Base-by-base conservation (phyloP, 768 basidiomycete species). In the Suillus placidus region DNA sequence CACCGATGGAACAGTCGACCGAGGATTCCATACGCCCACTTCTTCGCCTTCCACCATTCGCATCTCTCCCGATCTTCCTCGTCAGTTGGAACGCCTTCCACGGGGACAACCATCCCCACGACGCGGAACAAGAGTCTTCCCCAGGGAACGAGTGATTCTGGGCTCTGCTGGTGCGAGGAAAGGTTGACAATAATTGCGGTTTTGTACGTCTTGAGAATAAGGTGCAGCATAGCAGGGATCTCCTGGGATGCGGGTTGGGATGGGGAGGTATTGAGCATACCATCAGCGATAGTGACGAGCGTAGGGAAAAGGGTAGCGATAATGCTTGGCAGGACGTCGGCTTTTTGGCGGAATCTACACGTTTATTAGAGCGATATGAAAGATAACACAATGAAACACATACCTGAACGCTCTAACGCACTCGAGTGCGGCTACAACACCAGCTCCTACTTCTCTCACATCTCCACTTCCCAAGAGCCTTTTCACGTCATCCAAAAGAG, bases 1-100 rank as follows among this genome's bases (percentile, higher is more conserved):
- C 63, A 89, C 85, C 90, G 84, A 71, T 91, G 90, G 83, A 95
- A 95, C 18, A 95, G 80, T 30, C 88, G 82, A 42, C 91, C 91
- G 9, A 54, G 80, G 43, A 87, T 87, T n/a, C 84, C 86, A 72
- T 90, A 95, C 1, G 94, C 92, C 95, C 94, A 96, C 74, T 97
- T 97, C 80, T 96, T 96, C 10, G 90, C 85, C 73, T 89, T 90
- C 91, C 93, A 94, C 94, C 95, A 97, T 71, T 93, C 91, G 55
- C 82, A 86, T 56, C 82, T 83, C 79, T 95, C 93, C 42, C 91
- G 81, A 18, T 91, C 90, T 6, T 94, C 91, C 67, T 88, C 85
- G 64, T 92, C 87, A 35, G 83, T 86, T 2, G 92, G 89, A 0
- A 94, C 84, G 26, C 82, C 84, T 3, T 87, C 86, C 61, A 80